Percentiles rank a stretch among this genome's conserved stretches.
phyloP scores from a whole-genome alignment of 2,329 filamentous ascomycete genomes.

The Torrubiella hemipterigena region DNA sequence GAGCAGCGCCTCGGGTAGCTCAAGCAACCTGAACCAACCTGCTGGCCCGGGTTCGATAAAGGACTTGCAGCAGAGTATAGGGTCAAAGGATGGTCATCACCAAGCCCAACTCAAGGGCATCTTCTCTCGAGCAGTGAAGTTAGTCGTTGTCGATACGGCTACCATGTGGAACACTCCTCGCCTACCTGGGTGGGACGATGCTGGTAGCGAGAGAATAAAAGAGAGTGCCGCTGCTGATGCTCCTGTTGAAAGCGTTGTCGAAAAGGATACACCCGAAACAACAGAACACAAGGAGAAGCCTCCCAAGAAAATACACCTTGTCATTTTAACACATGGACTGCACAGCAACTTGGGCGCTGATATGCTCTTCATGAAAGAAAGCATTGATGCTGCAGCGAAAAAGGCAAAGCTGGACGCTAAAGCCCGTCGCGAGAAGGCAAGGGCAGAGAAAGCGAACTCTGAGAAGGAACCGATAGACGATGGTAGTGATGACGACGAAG shows the following conservation, averaged over 20 bases:
- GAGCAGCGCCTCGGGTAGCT: conserved; percentile 34
- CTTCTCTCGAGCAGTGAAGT: conserved; percentile 66
- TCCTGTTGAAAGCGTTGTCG: conserved; percentile 19
- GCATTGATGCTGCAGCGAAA: conserved; percentile 73
- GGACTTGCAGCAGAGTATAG: conserved; percentile 59
- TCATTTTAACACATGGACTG: conserved; percentile 84
- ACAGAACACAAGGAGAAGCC: conserved; percentile 9
- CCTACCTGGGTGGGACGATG: conserved; percentile 54
- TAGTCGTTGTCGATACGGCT: conserved; percentile 79
- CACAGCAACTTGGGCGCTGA: conserved; percentile 94
- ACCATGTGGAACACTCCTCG: conserved; percentile 87
- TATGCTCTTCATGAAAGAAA: conserved; percentile 96
- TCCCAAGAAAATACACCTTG: conserved; percentile 70
- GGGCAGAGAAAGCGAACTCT: conserved; percentile 15
- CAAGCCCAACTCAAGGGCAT: conserved; percentile 59
- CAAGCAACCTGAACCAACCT: conserved; percentile 31
- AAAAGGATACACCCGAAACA: conserved; percentile 19
- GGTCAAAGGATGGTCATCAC: conserved; percentile 45
- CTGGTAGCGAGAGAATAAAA: conserved; percentile 17
- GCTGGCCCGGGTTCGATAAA: conserved; percentile 60
- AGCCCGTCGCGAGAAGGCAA: conserved; percentile 41
- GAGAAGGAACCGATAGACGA: conserved; percentile 15
- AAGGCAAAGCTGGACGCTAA: conserved; percentile 62
- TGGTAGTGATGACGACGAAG: conserved; percentile 54
- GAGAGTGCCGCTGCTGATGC: conserved; percentile 14